A percentile compares a stretch with the other conserved stretches of the same genome.
Evolutionary conservation across 1,284 basidiomycete genomes (phyloP).

Genomic region (Marasmius tenuissimus): DNA sequence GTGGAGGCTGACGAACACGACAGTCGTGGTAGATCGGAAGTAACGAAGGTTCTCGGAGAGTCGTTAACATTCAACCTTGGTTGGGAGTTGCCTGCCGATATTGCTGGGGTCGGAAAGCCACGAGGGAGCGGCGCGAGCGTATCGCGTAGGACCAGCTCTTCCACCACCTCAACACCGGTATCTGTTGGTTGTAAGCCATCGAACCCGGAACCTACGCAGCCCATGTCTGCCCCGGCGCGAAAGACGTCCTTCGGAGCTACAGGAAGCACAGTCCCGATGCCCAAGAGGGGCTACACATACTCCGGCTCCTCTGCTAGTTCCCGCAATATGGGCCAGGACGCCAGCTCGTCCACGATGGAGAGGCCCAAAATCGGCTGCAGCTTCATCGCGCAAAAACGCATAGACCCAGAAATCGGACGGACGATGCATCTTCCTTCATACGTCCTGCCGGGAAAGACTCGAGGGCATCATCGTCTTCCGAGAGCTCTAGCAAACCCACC

Average conservation of each 20-base stretch:
- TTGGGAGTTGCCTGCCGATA: slow-evolving; percentile 31
- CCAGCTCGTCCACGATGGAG: background rate
- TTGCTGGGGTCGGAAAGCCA: background rate
- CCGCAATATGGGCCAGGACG: background rate
- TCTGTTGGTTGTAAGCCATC: background rate
- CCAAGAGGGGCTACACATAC: slow-evolving; percentile 35
- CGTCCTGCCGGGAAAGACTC: background rate
- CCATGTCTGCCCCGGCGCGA: background rate
- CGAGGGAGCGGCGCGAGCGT: background rate
- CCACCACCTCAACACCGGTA: background rate
- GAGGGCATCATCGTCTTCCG: background rate
- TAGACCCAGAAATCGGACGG: background rate
- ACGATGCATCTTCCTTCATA: background rate
- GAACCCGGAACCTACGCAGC: background rate
- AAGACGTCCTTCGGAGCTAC: background rate
- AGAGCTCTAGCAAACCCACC: background rate
- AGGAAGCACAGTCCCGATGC: slow-evolving; percentile 12
- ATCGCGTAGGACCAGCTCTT: background rate
- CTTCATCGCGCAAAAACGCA: slow-evolving; percentile 1
- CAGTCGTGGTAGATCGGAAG: background rate
- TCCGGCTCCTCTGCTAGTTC: slow-evolving; percentile 8
- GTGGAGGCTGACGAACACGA: background rate
- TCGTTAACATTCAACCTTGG: slow-evolving; percentile 32
- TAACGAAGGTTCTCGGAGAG: slow-evolving; percentile 8
- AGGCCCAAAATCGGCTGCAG: background rate